phyloP scores from a whole-genome alignment of 768 basidiomycete genomes.

The Russula compacta region DNA sequence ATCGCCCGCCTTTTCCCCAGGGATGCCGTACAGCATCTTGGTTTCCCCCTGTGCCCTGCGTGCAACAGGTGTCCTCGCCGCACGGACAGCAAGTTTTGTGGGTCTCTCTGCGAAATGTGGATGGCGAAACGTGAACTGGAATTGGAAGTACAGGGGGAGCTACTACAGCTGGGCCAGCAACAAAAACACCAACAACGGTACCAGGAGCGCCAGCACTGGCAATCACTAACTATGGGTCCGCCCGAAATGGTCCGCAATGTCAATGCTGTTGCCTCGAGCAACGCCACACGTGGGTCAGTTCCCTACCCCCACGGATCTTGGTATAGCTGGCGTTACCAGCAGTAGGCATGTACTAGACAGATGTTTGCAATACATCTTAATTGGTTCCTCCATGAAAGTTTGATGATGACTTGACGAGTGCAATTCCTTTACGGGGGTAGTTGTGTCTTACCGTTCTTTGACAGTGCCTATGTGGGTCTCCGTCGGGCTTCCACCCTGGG shows the following conservation, averaged over 20 bases:
- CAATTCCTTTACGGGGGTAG: background rate
- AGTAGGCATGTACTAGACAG: conserved; percentile 11
- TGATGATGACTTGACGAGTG: background rate
- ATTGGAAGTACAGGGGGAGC: background rate
- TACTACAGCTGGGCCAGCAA: background rate
- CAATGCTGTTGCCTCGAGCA: background rate
- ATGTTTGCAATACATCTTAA: background rate
- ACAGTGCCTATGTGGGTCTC: background rate
- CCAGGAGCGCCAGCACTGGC: background rate
- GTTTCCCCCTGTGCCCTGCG: conserved; percentile 1
- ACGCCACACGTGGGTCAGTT: background rate
- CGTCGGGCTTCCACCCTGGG: background rate
- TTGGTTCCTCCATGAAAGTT: background rate
- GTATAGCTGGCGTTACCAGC: background rate
- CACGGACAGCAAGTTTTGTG: conserved; percentile 1
- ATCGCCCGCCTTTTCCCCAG: background rate
- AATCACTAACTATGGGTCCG: background rate
- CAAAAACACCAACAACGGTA: background rate
- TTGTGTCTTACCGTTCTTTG: background rate
- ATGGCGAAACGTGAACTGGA: background rate
- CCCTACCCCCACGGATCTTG: background rate
- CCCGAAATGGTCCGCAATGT: background rate
- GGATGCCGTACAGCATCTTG: background rate
- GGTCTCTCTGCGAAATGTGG: conserved; percentile 4
- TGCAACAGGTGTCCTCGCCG: conserved; percentile 1